A percentile compares a stretch with the other conserved stretches of the same genome.
Conservation (phyloP, 2,329 filamentous ascomycete genomes). For the Epichloe uncinata region DNA sequence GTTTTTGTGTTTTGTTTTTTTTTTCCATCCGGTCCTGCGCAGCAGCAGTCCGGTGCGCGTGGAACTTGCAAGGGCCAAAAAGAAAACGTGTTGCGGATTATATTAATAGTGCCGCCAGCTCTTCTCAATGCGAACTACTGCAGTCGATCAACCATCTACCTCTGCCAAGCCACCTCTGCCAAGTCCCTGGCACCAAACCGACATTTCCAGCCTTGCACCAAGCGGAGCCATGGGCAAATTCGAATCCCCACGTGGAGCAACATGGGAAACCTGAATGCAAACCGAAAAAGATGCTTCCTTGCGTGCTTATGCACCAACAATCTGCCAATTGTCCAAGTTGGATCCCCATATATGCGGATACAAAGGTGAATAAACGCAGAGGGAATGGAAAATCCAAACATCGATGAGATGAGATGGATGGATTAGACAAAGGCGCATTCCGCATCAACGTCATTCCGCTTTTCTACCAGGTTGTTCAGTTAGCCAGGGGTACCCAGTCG, state of each 20-base stretch:
- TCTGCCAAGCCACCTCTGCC: not conserved
- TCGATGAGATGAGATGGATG: no score
- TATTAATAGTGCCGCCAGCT: not conserved
- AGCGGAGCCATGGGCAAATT: not conserved
- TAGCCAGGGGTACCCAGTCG: not conserved
- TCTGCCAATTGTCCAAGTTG: no score
- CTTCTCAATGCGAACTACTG: not conserved
- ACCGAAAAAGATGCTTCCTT: not conserved
- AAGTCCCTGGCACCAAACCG: no score
- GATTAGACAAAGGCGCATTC: not conserved
- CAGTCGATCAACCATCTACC: not conserved
- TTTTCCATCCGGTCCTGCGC: no score
- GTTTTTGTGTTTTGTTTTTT: not conserved
- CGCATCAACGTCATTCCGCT: not conserved
- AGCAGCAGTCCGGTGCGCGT: no score
- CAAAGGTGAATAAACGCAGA: no score
- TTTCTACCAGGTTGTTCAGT: not conserved
- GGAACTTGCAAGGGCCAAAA: not conserved
- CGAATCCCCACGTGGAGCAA: not conserved
- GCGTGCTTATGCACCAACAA: not conserved
- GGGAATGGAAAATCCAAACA: no score
- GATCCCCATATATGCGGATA: no score
- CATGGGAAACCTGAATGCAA: not conserved
- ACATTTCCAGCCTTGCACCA: not conserved
- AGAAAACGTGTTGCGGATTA: not conserved